Percentiles rank a stretch among this genome's conserved stretches.
phyloP scores from a whole-genome alignment of 257 asterid genomes.

The Solanum infundibuliforme region DNA sequence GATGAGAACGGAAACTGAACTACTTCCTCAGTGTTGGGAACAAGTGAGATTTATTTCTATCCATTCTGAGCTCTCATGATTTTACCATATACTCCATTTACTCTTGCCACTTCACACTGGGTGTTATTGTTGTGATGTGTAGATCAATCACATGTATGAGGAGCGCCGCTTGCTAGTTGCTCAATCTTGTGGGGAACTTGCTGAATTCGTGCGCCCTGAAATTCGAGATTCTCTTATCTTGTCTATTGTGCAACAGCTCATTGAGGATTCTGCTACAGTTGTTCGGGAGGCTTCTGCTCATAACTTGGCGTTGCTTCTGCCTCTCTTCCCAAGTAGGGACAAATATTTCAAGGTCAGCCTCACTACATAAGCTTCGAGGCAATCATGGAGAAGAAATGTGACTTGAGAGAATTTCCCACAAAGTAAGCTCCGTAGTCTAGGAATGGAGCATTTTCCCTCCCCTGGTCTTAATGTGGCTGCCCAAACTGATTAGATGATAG shows the following conservation, averaged over 20 bases:
- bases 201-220: slow-evolving; percentile 89
- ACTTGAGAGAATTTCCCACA: slow-evolving; percentile 81
- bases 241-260: slow-evolving; percentile 96
- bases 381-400: slow-evolving; percentile 97
- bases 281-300: slow-evolving; percentile 98
- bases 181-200: slow-evolving; percentile 99
- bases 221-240: slow-evolving; percentile 96
- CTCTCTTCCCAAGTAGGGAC: slow-evolving; percentile 88
- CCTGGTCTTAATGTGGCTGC: slow-evolving; percentile 50
- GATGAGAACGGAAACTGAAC: slow-evolving; percentile 93
- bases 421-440: slow-evolving; percentile 98
- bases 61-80: not conserved
- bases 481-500: slow-evolving; percentile 15
- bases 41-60: slow-evolving; percentile 45
- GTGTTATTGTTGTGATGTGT: slow-evolving; percentile 15
- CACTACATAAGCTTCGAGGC: slow-evolving; percentile 99
- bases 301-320: slow-evolving; percentile 93
- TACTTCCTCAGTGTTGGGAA: slow-evolving; percentile 99
- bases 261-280: slow-evolving; percentile 94
- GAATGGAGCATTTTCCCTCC: slow-evolving; percentile 82
- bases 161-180: slow-evolving; percentile 99
- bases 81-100: not conserved
- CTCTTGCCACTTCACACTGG: not conserved
- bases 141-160: slow-evolving; percentile 97
- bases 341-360: slow-evolving; percentile 99